Evolutionary conservation across 2,329 filamentous ascomycete species (phyloP).

Genomic region (Ophiocordyceps unilateralis): DNA sequence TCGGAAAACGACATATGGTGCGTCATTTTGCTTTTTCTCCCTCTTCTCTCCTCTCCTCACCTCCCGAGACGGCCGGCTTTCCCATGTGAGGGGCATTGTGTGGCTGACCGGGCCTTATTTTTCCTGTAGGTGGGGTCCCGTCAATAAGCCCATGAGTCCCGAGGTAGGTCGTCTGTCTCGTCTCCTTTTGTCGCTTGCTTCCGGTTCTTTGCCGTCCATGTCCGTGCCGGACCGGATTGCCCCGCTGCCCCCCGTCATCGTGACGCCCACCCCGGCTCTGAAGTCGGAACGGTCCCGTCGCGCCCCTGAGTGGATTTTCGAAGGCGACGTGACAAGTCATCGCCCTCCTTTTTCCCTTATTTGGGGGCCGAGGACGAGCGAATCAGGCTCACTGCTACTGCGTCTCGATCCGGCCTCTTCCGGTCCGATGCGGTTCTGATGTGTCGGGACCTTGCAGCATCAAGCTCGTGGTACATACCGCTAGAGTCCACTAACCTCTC

Average conservation of each 20-base stretch:
- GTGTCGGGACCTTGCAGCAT: too few relatives aligned
- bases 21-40: conserved; percentile 6
- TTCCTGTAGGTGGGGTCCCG: conserved; percentile 62
- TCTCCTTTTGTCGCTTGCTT: background rate
- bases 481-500: background rate
- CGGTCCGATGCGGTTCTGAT: too few relatives aligned
- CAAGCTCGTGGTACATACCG: too few relatives aligned
- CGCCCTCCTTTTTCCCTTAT: too few relatives aligned
- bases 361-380: too few relatives aligned
- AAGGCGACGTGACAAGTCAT: too few relatives aligned
- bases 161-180: conserved; percentile 60
- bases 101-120: conserved; percentile 10
- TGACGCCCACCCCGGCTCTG: too few relatives aligned
- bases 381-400: background rate
- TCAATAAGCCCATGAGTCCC: conserved; percentile 96
- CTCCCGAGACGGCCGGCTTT: background rate
- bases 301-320: too few relatives aligned
- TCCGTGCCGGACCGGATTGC: too few relatives aligned
- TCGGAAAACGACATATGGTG: conserved; percentile 87
- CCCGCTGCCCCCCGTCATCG: background rate
- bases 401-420: background rate
- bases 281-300: too few relatives aligned
- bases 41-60: background rate
- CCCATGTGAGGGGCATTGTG: conserved; percentile 2
- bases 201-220: background rate